These are phyloP conservation scores for Syzygium grande DNA, from an alignment of 345 rosid genomes.

Conservation along the genomic window DNA sequence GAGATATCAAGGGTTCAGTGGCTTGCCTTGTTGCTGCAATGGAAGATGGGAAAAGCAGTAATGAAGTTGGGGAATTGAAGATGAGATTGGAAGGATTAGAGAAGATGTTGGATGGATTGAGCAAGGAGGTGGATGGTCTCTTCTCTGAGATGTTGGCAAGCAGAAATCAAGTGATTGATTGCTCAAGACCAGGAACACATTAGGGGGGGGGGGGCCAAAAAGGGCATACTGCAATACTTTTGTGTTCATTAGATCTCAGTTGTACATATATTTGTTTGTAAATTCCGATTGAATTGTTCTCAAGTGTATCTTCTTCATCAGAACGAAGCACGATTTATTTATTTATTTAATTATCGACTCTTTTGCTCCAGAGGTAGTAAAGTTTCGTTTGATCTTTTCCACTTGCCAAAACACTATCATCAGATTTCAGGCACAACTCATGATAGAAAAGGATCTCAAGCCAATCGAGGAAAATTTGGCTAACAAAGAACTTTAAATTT, in stretches of 20 bases:
- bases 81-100: slow-evolving; percentile 26
- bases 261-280: background rate
- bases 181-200: slow-evolving; percentile 15
- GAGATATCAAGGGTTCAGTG: slow-evolving; percentile 37
- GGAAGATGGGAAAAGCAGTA: slow-evolving; percentile 5
- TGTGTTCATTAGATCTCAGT: background rate
- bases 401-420: background rate
- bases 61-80: slow-evolving; percentile 31
- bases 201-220: background rate
- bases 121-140: slow-evolving; percentile 28
- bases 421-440: background rate
- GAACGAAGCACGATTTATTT: background rate
- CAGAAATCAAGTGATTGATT: slow-evolving; percentile 42
- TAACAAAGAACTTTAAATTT: background rate
- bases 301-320: background rate
- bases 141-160: slow-evolving; percentile 34
- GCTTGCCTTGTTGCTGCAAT: slow-evolving; percentile 26
- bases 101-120: slow-evolving; percentile 28
- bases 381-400: background rate
- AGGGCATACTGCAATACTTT: background rate
- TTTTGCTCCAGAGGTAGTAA: background rate
- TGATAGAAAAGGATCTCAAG: background rate
- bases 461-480: background rate
- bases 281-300: background rate
- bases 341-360: background rate